Base-by-base conservation (phyloP, 1,284 basidiomycete species). In the Cutaneotrichosporon mucoides region DNA sequence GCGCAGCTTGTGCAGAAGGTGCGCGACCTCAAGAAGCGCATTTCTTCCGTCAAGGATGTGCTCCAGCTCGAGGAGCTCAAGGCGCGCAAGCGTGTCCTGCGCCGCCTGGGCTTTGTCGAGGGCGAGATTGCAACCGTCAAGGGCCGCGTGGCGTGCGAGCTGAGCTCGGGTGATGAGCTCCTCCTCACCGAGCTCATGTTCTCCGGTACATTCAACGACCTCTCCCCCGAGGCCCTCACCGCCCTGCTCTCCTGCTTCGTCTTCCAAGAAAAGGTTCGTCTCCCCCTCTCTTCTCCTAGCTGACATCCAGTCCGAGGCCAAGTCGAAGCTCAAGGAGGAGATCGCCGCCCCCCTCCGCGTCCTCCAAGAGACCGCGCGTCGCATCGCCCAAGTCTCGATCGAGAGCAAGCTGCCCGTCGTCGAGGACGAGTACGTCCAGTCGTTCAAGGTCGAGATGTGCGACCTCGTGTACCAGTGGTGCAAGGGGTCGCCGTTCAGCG, bases 391-490 rank as follows among this genome's bases (percentile, higher is more conserved):
- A 72, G 92, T 99, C 1, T 92, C 92, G 1, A 89, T 90, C 68
- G 96, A 99, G 77, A 89, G 88, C 44, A 95, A 96, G 73, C 81
- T 99, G 5, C 80, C 87, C 0, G 75, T 99, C 42, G 86, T 90
- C 56, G 95, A 99, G 76, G 89, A 97, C 59, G 92, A 97, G 64
- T 99, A 99, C 73, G 92, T 99, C 2, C 83, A 97, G 65, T 89
- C 88, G 13, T 99, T 99, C 86, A 97, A 97, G 77, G 92, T 97
- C 35, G 95, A 98, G 73, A 85, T 99, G 60, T 98, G 98, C 92
- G 95, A 98, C 67, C 89, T 89, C 5, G 95, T 99, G 16, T 83
- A 94, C 59, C 89, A 93, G 68, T 99, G 96, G 96, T 99, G 95
- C 79, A 86, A 91, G 38, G 96, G 96, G 1, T 90, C 92, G n/a